Percentiles rank a stretch among this genome's conserved stretches.
These are phyloP conservation scores for Tremellales sp. DNA, from an alignment of 1,284 basidiomycete species.

Conservation along the genomic window DNA sequence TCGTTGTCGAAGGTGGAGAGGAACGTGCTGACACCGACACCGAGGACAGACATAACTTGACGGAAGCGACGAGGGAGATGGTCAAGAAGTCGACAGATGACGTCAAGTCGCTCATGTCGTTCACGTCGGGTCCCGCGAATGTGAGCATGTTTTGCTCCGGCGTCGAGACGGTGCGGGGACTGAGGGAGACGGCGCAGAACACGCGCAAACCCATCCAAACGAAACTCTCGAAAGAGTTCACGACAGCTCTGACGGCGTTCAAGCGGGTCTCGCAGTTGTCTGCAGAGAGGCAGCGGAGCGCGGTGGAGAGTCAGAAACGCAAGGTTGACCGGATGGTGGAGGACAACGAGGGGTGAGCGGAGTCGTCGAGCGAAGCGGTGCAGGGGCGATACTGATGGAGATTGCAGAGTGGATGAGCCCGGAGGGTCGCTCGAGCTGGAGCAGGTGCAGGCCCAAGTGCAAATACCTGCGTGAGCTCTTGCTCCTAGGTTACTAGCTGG, in stretches of 20 bases:
- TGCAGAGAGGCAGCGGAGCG: slow-evolving; percentile 77
- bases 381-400: background rate
- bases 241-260: slow-evolving; percentile 82
- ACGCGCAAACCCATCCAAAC: slow-evolving; percentile 57
- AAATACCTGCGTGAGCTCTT: slow-evolving; percentile 28
- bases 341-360: slow-evolving; percentile 21
- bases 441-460: slow-evolving; percentile 39
- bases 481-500: background rate
- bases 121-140: slow-evolving; percentile 54
- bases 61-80: slow-evolving; percentile 89
- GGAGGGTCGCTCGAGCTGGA: slow-evolving; percentile 41
- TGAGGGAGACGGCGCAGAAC: slow-evolving; percentile 18
- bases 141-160: slow-evolving; percentile 9
- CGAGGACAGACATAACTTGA: slow-evolving; percentile 62
- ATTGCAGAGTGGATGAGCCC: slow-evolving; percentile 24
- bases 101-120: slow-evolving; percentile 73
- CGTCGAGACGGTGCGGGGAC: background rate
- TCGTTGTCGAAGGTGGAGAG: background rate
- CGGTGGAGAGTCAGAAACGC: slow-evolving; percentile 62
- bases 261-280: slow-evolving; percentile 86
- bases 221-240: slow-evolving; percentile 90
- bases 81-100: slow-evolving; percentile 90
- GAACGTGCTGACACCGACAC: background rate
- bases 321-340: slow-evolving; percentile 39
- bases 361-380: background rate